Evolutionary conservation across 1,284 basidiomycete genomes (phyloP), one percentile per base, ranked within the genome.

Genomic region (Melampsora americana): DNA sequence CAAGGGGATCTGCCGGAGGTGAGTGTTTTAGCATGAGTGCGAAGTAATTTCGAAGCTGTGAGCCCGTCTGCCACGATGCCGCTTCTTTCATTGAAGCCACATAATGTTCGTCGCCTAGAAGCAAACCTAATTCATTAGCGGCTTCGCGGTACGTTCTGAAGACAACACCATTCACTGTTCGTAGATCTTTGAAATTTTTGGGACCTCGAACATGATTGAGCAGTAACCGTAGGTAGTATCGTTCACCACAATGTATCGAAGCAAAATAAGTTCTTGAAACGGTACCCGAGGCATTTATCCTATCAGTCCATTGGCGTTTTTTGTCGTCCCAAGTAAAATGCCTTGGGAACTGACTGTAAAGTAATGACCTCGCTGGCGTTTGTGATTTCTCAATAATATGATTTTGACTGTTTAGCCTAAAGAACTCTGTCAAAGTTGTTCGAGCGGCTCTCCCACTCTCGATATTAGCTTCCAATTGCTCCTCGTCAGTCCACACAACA

Each of bases 41-140:
- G 82, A 87, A 87, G 0, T 87, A 81, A 1, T 81, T 79, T 0
- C 83, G 82, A 0, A 87, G 82, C 0, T 80, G 81, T 11, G n/a
- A 26, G 0, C 85, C 86, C 2, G 83, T 84, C 60, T 86, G 83
- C 81, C 86, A 85, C 0, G 72, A 64, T 28, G 79, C 68, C 11
- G 86, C 86, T 74, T 87, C 86, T 44, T 79, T 30, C 0, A 87
- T 79, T 73, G 85, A 86, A 5, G 78, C 77, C 0, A 80, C 32
- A 85, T 85, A 86, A 78, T 87, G 86, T 0, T 80, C 79, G n/a
- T 50, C 67, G 0, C 28, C 50, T 6, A 56, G n/a, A 23, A 87
- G 79, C 0, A 87, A 80, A 0, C 86, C 86, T 2, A 79, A 77
- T 7, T 83, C 84, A 59, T 84, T 62, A 68, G 85, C 86, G 7